phyloP scores from a whole-genome alignment of 768 basidiomycete genomes.

The Hypsizygus marmoreus region DNA sequence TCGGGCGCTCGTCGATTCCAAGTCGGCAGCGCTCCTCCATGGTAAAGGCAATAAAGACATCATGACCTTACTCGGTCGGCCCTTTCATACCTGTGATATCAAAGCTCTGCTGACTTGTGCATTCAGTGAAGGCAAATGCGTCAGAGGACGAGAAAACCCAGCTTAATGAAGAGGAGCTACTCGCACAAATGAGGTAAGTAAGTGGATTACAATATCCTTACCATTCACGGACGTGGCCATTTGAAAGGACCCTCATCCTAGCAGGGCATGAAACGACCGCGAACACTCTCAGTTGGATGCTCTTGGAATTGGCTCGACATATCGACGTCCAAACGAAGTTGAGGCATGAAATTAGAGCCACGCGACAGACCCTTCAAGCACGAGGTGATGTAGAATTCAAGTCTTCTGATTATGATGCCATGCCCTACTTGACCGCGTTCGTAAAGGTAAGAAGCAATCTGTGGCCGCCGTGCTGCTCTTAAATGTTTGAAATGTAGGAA shows the following conservation, averaged over 20 bases:
- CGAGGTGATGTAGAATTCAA: constrained; percentile 41
- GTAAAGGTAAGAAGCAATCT: constrained; percentile 37
- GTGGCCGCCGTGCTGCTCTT: neutral
- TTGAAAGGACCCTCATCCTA: constrained; percentile 50
- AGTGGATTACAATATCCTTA: constrained; percentile 40
- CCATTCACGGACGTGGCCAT: constrained; percentile 38
- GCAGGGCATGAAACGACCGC: constrained; percentile 67
- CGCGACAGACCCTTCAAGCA: constrained; percentile 33
- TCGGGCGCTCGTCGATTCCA: constrained; percentile 36
- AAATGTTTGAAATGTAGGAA: constrained; percentile 45
- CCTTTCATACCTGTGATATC: neutral
- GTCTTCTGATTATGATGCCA: constrained; percentile 46
- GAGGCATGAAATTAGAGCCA: constrained; percentile 57
- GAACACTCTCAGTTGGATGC: constrained; percentile 57
- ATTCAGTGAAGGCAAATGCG: constrained; percentile 54
- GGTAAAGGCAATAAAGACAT: constrained; percentile 41
- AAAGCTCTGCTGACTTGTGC: neutral
- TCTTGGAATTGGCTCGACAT: constrained; percentile 62
- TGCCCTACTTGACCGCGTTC: constrained; percentile 50
- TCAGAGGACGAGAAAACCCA: constrained; percentile 43
- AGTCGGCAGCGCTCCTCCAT: constrained; percentile 30
- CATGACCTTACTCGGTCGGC: constrained; percentile 44
- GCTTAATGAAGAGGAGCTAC: constrained; percentile 50
- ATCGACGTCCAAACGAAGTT: constrained; percentile 61
- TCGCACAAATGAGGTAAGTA: constrained; percentile 54